phyloP scores from a whole-genome alignment of 1,284 basidiomycete genomes.

The Sanghuangporus weigelae region DNA sequence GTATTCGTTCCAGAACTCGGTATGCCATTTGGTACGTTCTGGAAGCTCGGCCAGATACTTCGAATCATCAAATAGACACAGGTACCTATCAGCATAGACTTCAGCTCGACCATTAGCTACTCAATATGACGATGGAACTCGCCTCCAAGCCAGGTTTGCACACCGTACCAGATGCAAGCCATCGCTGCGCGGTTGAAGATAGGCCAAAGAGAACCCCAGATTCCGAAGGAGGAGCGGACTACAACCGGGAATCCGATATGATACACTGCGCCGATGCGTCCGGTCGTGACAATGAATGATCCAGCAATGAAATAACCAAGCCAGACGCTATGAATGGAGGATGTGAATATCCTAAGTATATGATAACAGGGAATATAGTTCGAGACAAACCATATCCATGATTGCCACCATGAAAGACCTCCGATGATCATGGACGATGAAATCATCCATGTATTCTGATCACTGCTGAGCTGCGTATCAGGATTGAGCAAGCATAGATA shows the following conservation, averaged over 20 bases:
- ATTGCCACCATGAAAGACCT: conserved; percentile 80
- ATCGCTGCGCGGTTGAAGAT: conserved; percentile 77
- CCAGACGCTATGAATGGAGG: conserved; percentile 46
- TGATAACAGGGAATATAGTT: background rate
- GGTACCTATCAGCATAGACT: conserved; percentile 28
- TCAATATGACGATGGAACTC: conserved; percentile 23
- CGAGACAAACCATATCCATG: conserved; percentile 47
- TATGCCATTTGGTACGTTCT: conserved; percentile 45
- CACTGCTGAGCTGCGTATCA: conserved; percentile 7
- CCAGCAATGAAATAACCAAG: conserved; percentile 71
- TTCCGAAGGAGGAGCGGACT: conserved; percentile 69
- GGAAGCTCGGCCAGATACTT: conserved; percentile 14
- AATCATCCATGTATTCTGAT: conserved; percentile 59
- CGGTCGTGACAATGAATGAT: conserved; percentile 74
- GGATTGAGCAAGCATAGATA: conserved; percentile 20
- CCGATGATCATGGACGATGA: conserved; percentile 70
- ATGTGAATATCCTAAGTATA: background rate
- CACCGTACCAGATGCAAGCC: conserved; percentile 79
- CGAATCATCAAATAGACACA: conserved; percentile 33
- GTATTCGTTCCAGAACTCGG: conserved; percentile 70
- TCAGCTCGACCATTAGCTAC: background rate
- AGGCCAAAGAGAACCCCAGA: conserved; percentile 82
- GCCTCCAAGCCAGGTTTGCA: conserved; percentile 79
- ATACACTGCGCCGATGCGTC: conserved; percentile 75
- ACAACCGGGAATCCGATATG: conserved; percentile 82